Conservation (phyloP, 306 rosid genomes). For the Elaeagnus macrophylla region DNA sequence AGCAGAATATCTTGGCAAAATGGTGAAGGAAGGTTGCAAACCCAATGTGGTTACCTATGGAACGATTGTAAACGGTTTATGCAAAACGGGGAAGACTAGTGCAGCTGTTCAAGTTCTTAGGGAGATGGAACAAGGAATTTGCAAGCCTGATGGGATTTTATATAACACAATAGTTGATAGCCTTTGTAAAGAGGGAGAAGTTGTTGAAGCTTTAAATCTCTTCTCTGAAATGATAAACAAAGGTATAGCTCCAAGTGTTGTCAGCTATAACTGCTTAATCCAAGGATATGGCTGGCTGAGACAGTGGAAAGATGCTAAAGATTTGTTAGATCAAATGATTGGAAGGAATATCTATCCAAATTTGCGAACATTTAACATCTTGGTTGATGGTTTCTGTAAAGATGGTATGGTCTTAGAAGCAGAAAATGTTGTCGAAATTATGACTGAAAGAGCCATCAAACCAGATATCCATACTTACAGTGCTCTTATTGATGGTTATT, state of each 20-base stretch:
- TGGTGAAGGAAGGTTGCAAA: conserved; percentile 5
- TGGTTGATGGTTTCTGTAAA: not conserved
- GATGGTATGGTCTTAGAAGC: not conserved
- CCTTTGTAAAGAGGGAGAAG: conserved; percentile 16
- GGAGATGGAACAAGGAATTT: conserved; percentile 17
- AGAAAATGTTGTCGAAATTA: not conserved
- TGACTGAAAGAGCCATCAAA: conserved; percentile 6
- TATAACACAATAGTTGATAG: conserved; percentile 22
- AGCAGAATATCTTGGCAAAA: not conserved
- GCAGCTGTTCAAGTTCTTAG: conserved; percentile 11
- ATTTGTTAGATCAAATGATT: not conserved
- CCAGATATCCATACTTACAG: not conserved
- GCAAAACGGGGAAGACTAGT: conserved; percentile 12
- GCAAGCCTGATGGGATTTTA: conserved; percentile 5
- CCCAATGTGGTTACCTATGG: conserved; percentile 14
- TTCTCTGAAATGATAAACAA: conserved; percentile 21
- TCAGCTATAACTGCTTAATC: not conserved
- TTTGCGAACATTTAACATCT: not conserved
- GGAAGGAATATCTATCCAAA: not conserved
- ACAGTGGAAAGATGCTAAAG: conserved; percentile 5
- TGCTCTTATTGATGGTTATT: not conserved
- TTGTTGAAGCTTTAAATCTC: conserved; percentile 16
- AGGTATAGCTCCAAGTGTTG: not conserved
- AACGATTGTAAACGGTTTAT: conserved; percentile 21
- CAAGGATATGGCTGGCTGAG: not conserved